A percentile compares a stretch with the other conserved stretches of the same genome.
These are phyloP conservation scores for Porcisia hertigi DNA, from an alignment of 208 protist species.

Conservation along the genomic window DNA sequence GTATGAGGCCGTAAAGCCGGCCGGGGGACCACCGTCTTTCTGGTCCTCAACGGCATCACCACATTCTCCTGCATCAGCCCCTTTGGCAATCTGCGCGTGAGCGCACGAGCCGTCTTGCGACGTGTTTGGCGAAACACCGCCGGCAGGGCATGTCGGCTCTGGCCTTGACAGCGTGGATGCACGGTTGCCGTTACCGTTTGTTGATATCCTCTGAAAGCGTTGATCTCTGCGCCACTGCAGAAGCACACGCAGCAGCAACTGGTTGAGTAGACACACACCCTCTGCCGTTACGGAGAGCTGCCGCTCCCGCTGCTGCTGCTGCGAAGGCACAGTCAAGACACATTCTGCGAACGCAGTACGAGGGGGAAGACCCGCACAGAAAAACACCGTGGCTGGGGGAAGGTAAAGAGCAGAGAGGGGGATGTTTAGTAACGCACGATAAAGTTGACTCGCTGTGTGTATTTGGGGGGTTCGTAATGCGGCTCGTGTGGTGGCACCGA, in stretches of 20 bases:
- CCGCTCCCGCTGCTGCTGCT: background rate
- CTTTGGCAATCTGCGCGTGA: too few species aligned
- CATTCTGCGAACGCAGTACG: background rate
- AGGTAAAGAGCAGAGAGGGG: conserved; percentile 23
- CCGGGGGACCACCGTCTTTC: background rate
- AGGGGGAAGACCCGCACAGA: background rate
- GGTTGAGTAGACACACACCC: conserved; percentile 24
- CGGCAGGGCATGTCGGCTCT: background rate
- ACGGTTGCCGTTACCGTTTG: background rate
- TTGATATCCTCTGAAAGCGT: background rate
- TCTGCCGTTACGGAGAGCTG: background rate
- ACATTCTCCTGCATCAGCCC: background rate
- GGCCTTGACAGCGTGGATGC: background rate
- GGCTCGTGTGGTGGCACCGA: background rate
- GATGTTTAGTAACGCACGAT: conserved; percentile 45
- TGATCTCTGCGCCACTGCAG: conserved; percentile 23
- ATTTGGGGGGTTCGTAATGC: conserved; percentile 5
- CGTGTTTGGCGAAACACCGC: background rate
- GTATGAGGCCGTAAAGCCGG: background rate
- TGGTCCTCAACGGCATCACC: background rate
- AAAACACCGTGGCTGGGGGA: background rate
- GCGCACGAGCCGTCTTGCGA: background rate
- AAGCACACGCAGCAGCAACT: conserved; percentile 27
- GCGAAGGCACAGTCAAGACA: background rate
- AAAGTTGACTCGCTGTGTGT: conserved; percentile 22